A percentile compares a stretch with the other conserved stretches of the same genome.
Evolutionary conservation across 139 green algal genomes (phyloP).

Genomic region (Desmodesmus armatus): DNA sequence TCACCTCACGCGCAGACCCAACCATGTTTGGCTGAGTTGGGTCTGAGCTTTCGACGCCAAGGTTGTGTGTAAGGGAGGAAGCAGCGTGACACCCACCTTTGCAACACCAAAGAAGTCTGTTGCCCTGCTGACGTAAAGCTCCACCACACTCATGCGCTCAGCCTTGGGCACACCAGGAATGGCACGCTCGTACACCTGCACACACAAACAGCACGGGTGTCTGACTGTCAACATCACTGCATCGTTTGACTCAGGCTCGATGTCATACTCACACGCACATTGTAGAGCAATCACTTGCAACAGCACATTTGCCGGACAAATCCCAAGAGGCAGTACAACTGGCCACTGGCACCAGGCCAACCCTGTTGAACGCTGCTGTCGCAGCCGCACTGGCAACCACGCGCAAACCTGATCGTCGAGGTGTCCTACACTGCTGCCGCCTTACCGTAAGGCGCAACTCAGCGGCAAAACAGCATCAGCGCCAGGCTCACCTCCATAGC

Average conservation of each 20-base stretch:
- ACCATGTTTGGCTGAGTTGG: too few species aligned
- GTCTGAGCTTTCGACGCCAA: too few species aligned
- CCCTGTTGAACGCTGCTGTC: too few species aligned
- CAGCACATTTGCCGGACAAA: neutral
- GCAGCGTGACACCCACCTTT: slow-evolving; percentile 84
- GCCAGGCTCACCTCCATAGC: slow-evolving; percentile 92
- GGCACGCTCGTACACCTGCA: slow-evolving; percentile 75
- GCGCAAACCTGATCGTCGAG: too few species aligned
- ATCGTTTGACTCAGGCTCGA: too few species aligned
- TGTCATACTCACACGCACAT: neutral
- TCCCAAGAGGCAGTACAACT: neutral
- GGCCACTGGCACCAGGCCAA: too few species aligned
- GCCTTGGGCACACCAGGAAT: slow-evolving; percentile 74
- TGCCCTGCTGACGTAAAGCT: slow-evolving; percentile 90
- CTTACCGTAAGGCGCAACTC: too few species aligned
- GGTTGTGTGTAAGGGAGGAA: too few species aligned
- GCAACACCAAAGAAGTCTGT: slow-evolving; percentile 95
- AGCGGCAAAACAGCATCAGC: neutral
- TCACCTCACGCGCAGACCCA: too few species aligned
- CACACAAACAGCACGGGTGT: neutral
- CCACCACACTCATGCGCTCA: slow-evolving; percentile 85
- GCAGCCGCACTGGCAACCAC: too few species aligned
- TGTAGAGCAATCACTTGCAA: neutral
- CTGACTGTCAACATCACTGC: neutral
- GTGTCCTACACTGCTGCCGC: too few species aligned